Evolutionary conservation across 805 yeast species (phyloP).

Genomic region (Cyberlindnera subsufficiens): DNA sequence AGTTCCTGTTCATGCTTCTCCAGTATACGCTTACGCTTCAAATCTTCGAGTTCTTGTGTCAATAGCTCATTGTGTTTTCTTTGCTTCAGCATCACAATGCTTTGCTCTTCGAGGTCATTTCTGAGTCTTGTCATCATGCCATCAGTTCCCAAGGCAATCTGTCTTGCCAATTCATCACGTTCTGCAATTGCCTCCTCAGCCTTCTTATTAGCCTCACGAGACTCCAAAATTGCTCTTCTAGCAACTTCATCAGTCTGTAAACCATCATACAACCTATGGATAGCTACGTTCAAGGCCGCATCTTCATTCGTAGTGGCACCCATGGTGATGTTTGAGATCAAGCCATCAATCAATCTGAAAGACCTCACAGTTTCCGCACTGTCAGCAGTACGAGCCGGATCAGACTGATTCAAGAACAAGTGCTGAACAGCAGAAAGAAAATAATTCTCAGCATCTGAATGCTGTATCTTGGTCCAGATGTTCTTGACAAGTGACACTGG

Average conservation of each 20-base stretch:
- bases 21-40: conserved; percentile 45
- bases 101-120: conserved; percentile 59
- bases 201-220: conserved; percentile 44
- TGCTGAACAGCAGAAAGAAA: conserved; percentile 49
- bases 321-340: conserved; percentile 55
- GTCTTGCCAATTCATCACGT: conserved; percentile 56
- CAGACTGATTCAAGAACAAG: conserved; percentile 37
- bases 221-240: conserved; percentile 56
- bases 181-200: conserved; percentile 56
- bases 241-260: conserved; percentile 86
- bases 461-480: conserved; percentile 54
- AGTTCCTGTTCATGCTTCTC: conserved; percentile 74
- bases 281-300: conserved; percentile 69
- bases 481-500: conserved; percentile 65
- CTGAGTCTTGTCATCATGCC: conserved; percentile 58
- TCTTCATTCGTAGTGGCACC: conserved; percentile 44
- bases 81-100: conserved; percentile 48
- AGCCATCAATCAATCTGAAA: conserved; percentile 56
- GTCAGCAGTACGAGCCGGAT: conserved; percentile 37
- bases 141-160: conserved; percentile 70
- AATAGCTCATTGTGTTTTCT: conserved; percentile 58
- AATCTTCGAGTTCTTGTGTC: conserved; percentile 54
- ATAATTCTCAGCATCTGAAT: conserved; percentile 43
- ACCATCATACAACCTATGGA: conserved; percentile 64
- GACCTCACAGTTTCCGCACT: conserved; percentile 44